phyloP scores from a whole-genome alignment of 208 protist species.

The Angomonas ambiguus region DNA sequence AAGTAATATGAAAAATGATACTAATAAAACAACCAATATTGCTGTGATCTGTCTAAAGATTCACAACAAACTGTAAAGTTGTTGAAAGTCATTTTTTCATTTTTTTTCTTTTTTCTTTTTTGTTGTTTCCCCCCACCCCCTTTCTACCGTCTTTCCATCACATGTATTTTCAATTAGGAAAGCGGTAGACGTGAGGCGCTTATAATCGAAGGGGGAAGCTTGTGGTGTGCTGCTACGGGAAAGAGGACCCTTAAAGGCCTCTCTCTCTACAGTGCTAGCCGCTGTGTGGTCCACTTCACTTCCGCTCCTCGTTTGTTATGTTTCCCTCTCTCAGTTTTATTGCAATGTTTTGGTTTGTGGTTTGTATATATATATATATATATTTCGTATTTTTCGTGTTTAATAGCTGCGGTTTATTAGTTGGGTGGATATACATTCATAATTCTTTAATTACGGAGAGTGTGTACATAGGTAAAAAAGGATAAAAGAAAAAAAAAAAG shows the following conservation, averaged over 20 bases:
- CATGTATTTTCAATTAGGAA: neutral
- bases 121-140: neutral
- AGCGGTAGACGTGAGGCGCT: neutral
- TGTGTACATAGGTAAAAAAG: too few relatives aligned
- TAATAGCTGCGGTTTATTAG: neutral
- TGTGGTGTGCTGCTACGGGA: too few relatives aligned
- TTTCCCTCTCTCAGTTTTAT: conserved; percentile 5
- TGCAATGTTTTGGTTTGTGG: neutral
- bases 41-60: neutral
- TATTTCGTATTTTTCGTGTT: conserved; percentile 4
- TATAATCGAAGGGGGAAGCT: too few relatives aligned
- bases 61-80: neutral
- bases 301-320: conserved; percentile 1
- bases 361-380: neutral
- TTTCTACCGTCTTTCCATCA: neutral
- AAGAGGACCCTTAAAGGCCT: too few relatives aligned
- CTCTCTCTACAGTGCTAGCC: too few relatives aligned
- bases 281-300: too few relatives aligned
- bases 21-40: too few relatives aligned
- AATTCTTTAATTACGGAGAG: too few relatives aligned
- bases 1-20: conserved; percentile 1
- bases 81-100: neutral
- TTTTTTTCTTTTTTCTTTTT: neutral
- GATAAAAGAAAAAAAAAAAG: too few relatives aligned
- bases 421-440: neutral